These are phyloP conservation scores for Hymenoscyphus infarciens DNA, from an alignment of 2,329 filamentous ascomycete genomes.

Conservation along the genomic window DNA sequence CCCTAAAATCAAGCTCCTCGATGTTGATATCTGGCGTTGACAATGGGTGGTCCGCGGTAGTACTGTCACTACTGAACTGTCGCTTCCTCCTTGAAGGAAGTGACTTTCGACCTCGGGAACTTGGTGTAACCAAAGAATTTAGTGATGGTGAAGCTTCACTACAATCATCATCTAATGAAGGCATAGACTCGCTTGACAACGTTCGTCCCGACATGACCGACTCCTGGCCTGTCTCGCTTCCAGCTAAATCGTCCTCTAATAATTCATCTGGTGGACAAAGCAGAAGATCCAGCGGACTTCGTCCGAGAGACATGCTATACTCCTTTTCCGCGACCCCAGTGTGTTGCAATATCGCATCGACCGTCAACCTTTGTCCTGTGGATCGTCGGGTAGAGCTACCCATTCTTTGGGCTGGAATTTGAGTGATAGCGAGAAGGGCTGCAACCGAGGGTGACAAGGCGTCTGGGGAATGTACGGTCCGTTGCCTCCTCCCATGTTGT, in stretches of 20 bases:
- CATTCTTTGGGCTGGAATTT: slow-evolving; percentile 49
- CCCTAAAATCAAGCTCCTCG: slow-evolving; percentile 48
- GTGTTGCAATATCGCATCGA: slow-evolving; percentile 53
- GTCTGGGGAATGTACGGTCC: slow-evolving; percentile 49
- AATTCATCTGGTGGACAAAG: slow-evolving; percentile 58
- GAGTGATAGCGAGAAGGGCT: slow-evolving; percentile 58
- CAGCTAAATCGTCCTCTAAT: slow-evolving; percentile 42
- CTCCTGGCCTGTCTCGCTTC: slow-evolving; percentile 51
- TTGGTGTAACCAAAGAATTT: slow-evolving; percentile 30
- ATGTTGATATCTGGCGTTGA: slow-evolving; percentile 39
- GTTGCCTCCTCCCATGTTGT: slow-evolving; percentile 25
- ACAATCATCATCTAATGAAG: slow-evolving; percentile 53
- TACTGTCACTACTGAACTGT: slow-evolving; percentile 53
- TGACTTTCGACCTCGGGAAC: slow-evolving; percentile 39
- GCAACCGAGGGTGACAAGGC: slow-evolving; percentile 57
- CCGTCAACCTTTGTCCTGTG: slow-evolving; percentile 43
- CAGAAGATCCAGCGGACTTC: slow-evolving; percentile 55
- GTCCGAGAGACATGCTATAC: slow-evolving; percentile 50
- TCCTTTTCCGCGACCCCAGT: slow-evolving; percentile 51
- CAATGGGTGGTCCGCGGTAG: slow-evolving; percentile 50
- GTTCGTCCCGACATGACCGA: slow-evolving; percentile 53
- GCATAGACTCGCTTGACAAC: slow-evolving; percentile 58
- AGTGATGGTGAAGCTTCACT: slow-evolving; percentile 33
- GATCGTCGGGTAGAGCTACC: slow-evolving; percentile 21
- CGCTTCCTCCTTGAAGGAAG: slow-evolving; percentile 48